Evolutionary conservation across 371 early-diverging fungal genomes (phyloP), one percentile per base, ranked within the genome.

Genomic region (Mucor racemosus): DNA sequence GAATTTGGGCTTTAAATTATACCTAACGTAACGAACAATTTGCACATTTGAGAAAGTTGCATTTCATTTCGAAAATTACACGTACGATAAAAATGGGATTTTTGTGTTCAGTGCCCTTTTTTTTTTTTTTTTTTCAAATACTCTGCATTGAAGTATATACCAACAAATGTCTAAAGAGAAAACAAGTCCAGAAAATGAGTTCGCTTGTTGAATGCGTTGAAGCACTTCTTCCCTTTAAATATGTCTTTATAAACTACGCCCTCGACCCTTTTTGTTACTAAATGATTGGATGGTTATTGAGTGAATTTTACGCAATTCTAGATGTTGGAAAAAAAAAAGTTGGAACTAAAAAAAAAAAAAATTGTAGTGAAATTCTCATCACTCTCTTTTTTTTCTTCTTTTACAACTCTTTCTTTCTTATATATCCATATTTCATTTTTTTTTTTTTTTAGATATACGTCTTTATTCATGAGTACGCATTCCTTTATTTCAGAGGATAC

Each of bases 401-500:
- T 36, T 9, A 9, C 36, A 4, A 4, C 9, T 36, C 9, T 9
- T 36, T 9, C 36, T 36, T 36, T 36, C 9, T 6, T 9, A 36
- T 9, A 36, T 9, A 6, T 36, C 9, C 36, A 9, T 36, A 6
- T 36, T 6, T 6, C 36, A 36, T 9, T 4, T 9, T 6, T 8
- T n/a, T n/a, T n/a, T n/a, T n/a, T n/a, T n/a, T n/a, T n/a, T n/a
- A n/a, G n/a, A n/a, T n/a, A n/a, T n/a, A 8, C 19, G 17, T 19
- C 19, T 46, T 46, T 46, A 8, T 11, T 54, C 4, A 62, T 62
- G 62, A 36, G 50, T 8, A 48, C 35, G 17, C 62, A 62, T 17
- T 62, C 62, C 26, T 50, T 50, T 53, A 41, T 41, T 15, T 39
- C 38, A 15, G 63, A 63, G 14, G 63, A 53, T 19, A 15, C 42